Conservation (phyloP, 2,329 filamentous ascomycete genomes). For the Penicillium frequentans region DNA sequence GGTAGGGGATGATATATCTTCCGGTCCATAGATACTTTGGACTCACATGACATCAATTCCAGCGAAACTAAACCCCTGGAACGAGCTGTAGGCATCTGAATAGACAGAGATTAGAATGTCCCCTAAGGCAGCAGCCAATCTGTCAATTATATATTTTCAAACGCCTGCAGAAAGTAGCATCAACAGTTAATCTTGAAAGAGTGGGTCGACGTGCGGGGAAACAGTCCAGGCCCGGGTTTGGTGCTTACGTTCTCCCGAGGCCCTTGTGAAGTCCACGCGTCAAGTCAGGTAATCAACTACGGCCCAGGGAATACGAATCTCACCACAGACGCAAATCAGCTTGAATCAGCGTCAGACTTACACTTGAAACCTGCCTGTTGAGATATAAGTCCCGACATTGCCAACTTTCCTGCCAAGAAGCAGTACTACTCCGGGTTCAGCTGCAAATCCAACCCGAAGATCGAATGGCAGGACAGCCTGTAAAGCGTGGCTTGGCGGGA, state of each 20-base stretch:
- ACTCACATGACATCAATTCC: too few relatives aligned
- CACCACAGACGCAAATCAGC: neutral
- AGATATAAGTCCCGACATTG: neutral
- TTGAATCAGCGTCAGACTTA: neutral
- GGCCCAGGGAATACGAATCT: too few relatives aligned
- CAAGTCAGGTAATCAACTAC: neutral
- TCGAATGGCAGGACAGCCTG: constrained; percentile 1
- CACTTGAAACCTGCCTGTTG: neutral
- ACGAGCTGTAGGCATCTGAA: too few relatives aligned
- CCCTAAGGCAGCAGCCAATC: too few relatives aligned
- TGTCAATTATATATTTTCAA: too few relatives aligned
- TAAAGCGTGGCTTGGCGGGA: constrained; percentile 5
- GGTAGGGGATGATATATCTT: too few relatives aligned
- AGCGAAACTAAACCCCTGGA: too few relatives aligned
- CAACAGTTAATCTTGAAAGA: neutral
- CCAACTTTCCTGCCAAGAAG: neutral
- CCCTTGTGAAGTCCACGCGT: too few relatives aligned
- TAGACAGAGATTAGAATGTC: too few relatives aligned
- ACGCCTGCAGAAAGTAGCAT: too few relatives aligned
- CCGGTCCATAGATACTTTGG: too few relatives aligned
- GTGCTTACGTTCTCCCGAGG: too few relatives aligned
- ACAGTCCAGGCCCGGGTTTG: neutral
- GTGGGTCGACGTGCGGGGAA: neutral
- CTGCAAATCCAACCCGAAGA: neutral
- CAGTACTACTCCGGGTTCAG: neutral